Conservation (phyloP, 2,329 filamentous ascomycete genomes). For the Fusarium miscanthi region DNA sequence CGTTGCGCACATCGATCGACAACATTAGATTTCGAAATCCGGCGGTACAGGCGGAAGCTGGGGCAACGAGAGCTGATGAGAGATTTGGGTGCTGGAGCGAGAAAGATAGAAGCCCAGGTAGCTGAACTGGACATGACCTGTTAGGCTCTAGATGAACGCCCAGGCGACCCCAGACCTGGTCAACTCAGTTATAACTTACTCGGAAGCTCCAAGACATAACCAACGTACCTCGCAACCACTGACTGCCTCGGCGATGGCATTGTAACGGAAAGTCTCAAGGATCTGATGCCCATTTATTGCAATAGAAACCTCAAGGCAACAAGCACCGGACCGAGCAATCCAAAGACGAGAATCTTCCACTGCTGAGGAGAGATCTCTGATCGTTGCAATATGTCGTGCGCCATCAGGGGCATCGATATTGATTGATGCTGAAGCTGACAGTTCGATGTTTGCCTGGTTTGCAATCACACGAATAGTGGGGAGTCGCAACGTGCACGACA, state of each 20-base stretch:
- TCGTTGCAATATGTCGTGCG: slow-evolving; percentile 17
- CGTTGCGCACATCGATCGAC: slow-evolving; percentile 38
- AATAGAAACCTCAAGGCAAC: slow-evolving; percentile 46
- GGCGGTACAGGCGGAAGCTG: slow-evolving; percentile 39
- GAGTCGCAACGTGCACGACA: slow-evolving; percentile 36
- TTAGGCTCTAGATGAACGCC: slow-evolving; percentile 45
- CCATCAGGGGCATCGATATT: slow-evolving; percentile 40
- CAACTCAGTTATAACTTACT: not conserved
- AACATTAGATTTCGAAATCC: slow-evolving; percentile 46
- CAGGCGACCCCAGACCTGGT: slow-evolving; percentile 49
- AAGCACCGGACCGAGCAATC: slow-evolving; percentile 48
- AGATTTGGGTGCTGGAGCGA: slow-evolving; percentile 53
- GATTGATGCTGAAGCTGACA: slow-evolving; percentile 44
- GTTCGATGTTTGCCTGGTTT: slow-evolving; percentile 37
- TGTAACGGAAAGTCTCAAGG: slow-evolving; percentile 13
- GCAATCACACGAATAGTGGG: slow-evolving; percentile 41
- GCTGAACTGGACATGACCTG: not conserved
- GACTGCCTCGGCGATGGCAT: slow-evolving; percentile 36
- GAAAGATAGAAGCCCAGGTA: slow-evolving; percentile 44
- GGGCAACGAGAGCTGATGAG: slow-evolving; percentile 47
- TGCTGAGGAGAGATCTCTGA: slow-evolving; percentile 40
- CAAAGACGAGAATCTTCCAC: slow-evolving; percentile 46
- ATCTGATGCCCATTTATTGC: slow-evolving; percentile 34
- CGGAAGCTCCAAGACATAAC: no score
- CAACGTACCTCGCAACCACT: slow-evolving; percentile 44